A percentile compares a stretch with the other conserved stretches of the same genome.
Evolutionary conservation across 2,329 filamentous ascomycete species (phyloP).

Genomic region (Thelonectria rubi): DNA sequence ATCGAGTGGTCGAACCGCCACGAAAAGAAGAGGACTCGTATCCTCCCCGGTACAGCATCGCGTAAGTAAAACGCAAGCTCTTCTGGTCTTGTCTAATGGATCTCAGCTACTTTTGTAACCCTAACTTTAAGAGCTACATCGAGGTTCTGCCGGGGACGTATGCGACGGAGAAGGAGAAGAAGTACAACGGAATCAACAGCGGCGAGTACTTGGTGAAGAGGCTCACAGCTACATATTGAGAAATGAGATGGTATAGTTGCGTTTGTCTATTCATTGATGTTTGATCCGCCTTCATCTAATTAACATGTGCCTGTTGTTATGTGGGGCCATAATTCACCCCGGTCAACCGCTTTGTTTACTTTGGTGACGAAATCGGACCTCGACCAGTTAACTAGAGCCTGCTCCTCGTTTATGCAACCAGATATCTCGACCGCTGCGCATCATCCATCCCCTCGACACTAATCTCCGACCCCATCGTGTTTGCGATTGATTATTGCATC

Average conservation of each 20-base stretch:
- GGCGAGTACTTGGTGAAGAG: slow-evolving; percentile 84
- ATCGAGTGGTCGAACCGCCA: slow-evolving; percentile 89
- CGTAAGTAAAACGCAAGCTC: slow-evolving; percentile 59
- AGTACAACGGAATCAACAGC: slow-evolving; percentile 80
- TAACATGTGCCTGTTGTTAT: no score
- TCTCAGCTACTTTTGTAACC: slow-evolving; percentile 83
- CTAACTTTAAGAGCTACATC: slow-evolving; percentile 78
- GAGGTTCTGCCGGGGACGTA: slow-evolving; percentile 85
- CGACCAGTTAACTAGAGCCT: slow-evolving; percentile 5
- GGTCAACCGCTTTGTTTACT: slow-evolving; percentile 25
- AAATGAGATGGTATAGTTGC: neutral
- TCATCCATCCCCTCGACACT: neutral
- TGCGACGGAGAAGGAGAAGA: slow-evolving; percentile 70
- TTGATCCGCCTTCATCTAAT: no score
- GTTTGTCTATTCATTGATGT: no score
- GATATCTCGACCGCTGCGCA: neutral
- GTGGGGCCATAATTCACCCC: neutral
- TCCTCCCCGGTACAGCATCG: slow-evolving; percentile 85
- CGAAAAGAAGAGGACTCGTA: slow-evolving; percentile 65
- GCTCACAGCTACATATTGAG: slow-evolving; percentile 75
- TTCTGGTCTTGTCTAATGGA: slow-evolving; percentile 11
- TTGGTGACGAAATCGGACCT: slow-evolving; percentile 3
- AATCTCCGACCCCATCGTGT: neutral
- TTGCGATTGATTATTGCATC: neutral
- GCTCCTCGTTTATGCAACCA: neutral